A percentile compares a stretch with the other conserved stretches of the same genome.
These are phyloP conservation scores for Agrostemma githago DNA, from an alignment of 148 eudicot genomes.

Conservation along the genomic window DNA sequence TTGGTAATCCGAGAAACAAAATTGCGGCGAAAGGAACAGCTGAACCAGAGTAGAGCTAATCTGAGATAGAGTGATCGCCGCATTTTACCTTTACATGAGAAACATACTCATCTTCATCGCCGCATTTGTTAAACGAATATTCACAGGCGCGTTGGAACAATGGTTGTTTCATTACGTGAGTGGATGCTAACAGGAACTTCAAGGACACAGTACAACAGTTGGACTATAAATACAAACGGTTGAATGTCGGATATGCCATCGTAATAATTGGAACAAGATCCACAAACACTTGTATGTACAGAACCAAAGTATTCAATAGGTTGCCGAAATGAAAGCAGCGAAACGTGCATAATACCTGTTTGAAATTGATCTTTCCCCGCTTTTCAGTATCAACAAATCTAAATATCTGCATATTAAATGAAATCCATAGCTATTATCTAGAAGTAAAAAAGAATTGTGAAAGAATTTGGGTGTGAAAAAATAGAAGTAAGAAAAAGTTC, in stretches of 20 bases:
- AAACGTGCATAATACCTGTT: slow-evolving; percentile 38
- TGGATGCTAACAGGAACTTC: slow-evolving; percentile 34
- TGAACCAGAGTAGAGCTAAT: too few species aligned
- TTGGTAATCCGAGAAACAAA: too few species aligned
- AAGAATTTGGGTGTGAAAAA: too few species aligned
- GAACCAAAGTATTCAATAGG: too few species aligned
- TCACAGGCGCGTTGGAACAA: slow-evolving; percentile 33
- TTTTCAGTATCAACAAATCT: slow-evolving; percentile 47
- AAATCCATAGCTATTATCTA: not conserved
- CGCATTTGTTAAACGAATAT: slow-evolving; percentile 19
- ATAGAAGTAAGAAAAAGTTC: not conserved
- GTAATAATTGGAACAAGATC: too few species aligned
- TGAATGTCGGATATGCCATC: not conserved
- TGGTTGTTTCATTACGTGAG: slow-evolving; percentile 30
- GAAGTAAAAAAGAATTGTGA: too few species aligned
- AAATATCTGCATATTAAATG: slow-evolving; percentile 42
- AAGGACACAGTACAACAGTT: too few species aligned
- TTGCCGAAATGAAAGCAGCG: too few species aligned
- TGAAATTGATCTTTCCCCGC: slow-evolving; percentile 51
- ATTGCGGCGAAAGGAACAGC: too few species aligned
- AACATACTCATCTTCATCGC: slow-evolving; percentile 16
- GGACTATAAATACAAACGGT: too few species aligned
- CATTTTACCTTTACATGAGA: slow-evolving; percentile 22
- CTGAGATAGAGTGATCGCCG: too few species aligned
- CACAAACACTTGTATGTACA: too few species aligned